Conservation (phyloP, 1,284 basidiomycete genomes). For the Malassezia restricta region DNA sequence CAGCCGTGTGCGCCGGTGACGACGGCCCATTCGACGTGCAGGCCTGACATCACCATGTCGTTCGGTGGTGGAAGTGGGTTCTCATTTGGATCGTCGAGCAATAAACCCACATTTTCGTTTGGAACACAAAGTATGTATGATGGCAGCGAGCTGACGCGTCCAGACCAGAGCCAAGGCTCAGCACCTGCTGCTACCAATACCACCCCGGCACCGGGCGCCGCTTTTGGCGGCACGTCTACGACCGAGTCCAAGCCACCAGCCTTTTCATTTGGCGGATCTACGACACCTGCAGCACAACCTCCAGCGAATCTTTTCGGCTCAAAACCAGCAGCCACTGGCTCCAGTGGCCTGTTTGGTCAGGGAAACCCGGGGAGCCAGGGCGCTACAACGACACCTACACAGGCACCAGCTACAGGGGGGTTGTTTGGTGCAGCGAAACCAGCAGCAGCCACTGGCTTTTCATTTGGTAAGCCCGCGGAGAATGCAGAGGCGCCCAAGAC, state of each 20-base stretch:
- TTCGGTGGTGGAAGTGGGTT: constrained; percentile 5
- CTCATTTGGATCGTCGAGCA: constrained; percentile 7
- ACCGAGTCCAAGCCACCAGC: background rate
- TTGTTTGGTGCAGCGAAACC: constrained; percentile 9
- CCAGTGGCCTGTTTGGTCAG: constrained; percentile 7
- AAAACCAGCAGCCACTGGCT: constrained; percentile 4
- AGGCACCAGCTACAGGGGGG: background rate
- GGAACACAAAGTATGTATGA: constrained; percentile 4
- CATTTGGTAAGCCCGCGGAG: background rate
- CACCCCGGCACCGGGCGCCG: background rate
- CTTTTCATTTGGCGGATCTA: constrained; percentile 1
- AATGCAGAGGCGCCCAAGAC: constrained; percentile 2
- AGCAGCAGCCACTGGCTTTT: constrained; percentile 2
- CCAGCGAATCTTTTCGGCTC: constrained; percentile 12
- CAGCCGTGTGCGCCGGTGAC: too few species aligned
- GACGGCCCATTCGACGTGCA: too few species aligned
- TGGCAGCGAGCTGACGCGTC: background rate
- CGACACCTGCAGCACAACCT: constrained; percentile 14
- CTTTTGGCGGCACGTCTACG: background rate
- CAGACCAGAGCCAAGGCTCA: background rate
- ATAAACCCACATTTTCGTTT: constrained; percentile 1
- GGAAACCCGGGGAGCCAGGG: background rate
- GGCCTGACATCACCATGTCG: background rate
- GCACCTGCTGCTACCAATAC: background rate
- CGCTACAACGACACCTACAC: background rate